These are phyloP conservation scores for Spergularia marina DNA, from an alignment of 148 eudicot genomes.

Conservation along the genomic window DNA sequence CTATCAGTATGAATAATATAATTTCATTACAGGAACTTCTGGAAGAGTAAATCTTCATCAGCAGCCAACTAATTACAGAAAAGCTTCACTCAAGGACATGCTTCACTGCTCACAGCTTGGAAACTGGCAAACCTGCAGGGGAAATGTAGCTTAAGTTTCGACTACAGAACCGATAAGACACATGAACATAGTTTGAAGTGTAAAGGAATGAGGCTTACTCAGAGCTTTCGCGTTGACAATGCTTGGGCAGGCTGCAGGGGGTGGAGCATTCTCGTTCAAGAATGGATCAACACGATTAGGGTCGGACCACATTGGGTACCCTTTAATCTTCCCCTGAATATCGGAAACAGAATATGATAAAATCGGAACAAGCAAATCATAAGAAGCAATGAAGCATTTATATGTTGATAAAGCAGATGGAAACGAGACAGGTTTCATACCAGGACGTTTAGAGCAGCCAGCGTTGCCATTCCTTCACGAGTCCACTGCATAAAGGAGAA, in stretches of 20 bases:
- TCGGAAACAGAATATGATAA: not conserved
- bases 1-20: slow-evolving; percentile 8
- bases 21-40: slow-evolving; percentile 9
- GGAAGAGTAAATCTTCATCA: not conserved
- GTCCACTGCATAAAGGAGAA: slow-evolving; percentile 69
- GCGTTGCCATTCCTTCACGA: slow-evolving; percentile 98
- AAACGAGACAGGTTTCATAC: slow-evolving; percentile 36
- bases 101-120: slow-evolving; percentile 48
- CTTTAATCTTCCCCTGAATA: slow-evolving; percentile 80
- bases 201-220: slow-evolving; percentile 34
- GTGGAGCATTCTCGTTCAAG: slow-evolving; percentile 67
- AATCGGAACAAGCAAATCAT: too few species aligned
- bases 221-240: slow-evolving; percentile 85
- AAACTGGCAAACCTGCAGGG: slow-evolving; percentile 69
- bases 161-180: not conserved
- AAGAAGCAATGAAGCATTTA: too few species aligned
- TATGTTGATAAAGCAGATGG: not conserved
- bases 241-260: slow-evolving; percentile 95
- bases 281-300: slow-evolving; percentile 73
- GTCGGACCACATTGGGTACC: slow-evolving; percentile 82
- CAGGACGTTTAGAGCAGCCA: slow-evolving; percentile 95
- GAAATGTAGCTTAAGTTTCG: not conserved
- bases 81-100: slow-evolving; percentile 6
- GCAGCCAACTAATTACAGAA: not conserved
- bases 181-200: not conserved